Evolutionary conservation across 495 filamentous ascomycete genomes (phyloP), one percentile per base, ranked within the genome.

Genomic region (Letharia columbiana): DNA sequence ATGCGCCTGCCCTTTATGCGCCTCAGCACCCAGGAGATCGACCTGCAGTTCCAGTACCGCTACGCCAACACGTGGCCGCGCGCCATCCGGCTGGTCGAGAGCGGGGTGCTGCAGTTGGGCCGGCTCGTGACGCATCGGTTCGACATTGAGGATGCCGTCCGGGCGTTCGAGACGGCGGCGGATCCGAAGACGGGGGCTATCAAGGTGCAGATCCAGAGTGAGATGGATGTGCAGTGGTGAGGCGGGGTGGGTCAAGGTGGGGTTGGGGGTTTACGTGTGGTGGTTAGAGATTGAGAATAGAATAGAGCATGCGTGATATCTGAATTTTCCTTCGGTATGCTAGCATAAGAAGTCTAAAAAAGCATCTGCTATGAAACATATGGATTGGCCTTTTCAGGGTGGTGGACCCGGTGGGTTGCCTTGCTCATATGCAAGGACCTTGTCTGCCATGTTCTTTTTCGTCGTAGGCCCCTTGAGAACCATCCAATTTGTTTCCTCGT

Each of bases 1-100:
- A 90, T 95, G 75, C 83, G 76, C 18, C 89, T 94, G 75, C 92
- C 92, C 40, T 96, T 96, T 70, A 84, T 90, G 77, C 82, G 85
- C 23, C 79, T 94, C 65, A 89, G 87, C 66, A 81, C 86, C 41
- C 94, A 95, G 77, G 92, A 97, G 78, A 81, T 96, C 7, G 88
- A 83, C 31, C 81, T 90, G 7, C 87, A 87, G 72, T 91, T 91
- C 23, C 88, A 86, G 69, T 96, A 92, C 77, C 84, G 91, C 37
- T 96, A 96, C 73, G 87, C 85, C 12, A 82, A 84, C 56, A 90
- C 90, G 3, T 92, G 96, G 73, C 96, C 92, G 70, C 78, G 83
- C 73, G 91, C 90, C 2, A 79, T 96, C 23, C 81, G 89, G 62
- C 76, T 97, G 59, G 80, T 94, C 0, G 75, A 78, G 6, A 76